A percentile compares a stretch with the other conserved stretches of the same genome.
Evolutionary conservation across 129 eudicot species (phyloP).

Genomic region (Flaveria linearis): DNA sequence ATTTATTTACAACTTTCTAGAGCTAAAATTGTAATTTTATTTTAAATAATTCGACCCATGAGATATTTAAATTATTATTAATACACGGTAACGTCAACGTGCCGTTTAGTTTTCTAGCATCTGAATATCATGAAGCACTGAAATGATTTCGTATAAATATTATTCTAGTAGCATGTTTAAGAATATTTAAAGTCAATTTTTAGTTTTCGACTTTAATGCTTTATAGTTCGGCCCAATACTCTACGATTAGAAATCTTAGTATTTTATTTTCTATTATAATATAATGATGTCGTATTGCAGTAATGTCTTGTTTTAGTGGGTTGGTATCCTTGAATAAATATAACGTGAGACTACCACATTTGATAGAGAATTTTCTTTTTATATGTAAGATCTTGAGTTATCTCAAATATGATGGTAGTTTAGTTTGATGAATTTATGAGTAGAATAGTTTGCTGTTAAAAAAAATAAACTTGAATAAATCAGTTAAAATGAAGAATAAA

Average conservation of each 20-base stretch:
- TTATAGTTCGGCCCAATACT: not conserved
- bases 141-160: slow-evolving; percentile 16
- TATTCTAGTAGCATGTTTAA: not conserved
- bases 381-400: too few species aligned
- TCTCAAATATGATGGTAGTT: too few species aligned
- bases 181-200: slow-evolving; percentile 13
- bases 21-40: slow-evolving; percentile 26
- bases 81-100: slow-evolving; percentile 27
- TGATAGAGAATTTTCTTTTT: too few species aligned
- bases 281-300: not conserved
- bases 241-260: not conserved
- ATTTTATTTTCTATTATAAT: not conserved
- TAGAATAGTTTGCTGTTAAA: too few species aligned
- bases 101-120: slow-evolving; percentile 30
- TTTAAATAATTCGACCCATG: not conserved
- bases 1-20: not conserved
- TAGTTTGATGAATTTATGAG: too few species aligned
- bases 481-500: too few species aligned
- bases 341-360: too few species aligned
- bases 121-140: slow-evolving; percentile 22
- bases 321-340: not conserved
- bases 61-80: not conserved
- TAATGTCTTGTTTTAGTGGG: not conserved
- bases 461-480: too few species aligned
- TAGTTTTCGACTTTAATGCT: slow-evolving; percentile 11